Conservation (phyloP, 768 basidiomycete species). For the Lactarius sanguifluus region DNA sequence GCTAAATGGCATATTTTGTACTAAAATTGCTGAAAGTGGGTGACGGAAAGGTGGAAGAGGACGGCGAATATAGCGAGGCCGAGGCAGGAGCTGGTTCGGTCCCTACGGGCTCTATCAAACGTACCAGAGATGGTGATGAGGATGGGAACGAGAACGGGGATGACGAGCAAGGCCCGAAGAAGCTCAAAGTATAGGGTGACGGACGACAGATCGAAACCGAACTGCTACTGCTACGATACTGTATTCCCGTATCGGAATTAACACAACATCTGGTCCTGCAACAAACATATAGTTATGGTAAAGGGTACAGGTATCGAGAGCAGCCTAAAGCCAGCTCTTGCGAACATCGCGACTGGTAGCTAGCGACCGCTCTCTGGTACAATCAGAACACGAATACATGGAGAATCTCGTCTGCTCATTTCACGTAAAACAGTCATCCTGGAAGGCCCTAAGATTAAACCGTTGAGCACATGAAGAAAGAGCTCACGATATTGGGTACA, state of each 20-base stretch:
- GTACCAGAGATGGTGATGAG: conserved; percentile 10
- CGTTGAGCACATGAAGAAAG: not conserved
- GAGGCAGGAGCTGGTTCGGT: not conserved
- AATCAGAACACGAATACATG: conserved; percentile 9
- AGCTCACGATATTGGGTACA: conserved; percentile 5
- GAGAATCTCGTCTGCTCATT: conserved; percentile 1
- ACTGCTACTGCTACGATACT: conserved; percentile 3
- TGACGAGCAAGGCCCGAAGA: conserved; percentile 19
- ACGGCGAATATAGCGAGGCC: conserved; percentile 5
- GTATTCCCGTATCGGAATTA: conserved; percentile 2
- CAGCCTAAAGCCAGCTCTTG: not conserved
- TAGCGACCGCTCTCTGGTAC: not conserved
- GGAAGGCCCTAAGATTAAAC: not conserved
- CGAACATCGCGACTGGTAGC: conserved; percentile 1
- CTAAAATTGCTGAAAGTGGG: conserved; percentile 5
- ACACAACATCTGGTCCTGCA: conserved; percentile 11
- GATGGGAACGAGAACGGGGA: conserved; percentile 5
- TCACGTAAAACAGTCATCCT: not conserved
- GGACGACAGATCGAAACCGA: not conserved
- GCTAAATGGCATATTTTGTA: not conserved
- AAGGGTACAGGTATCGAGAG: conserved; percentile 2
- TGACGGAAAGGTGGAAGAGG: conserved; percentile 1
- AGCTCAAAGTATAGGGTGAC: conserved; percentile 14
- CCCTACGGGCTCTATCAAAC: conserved; percentile 13
- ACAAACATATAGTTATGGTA: conserved; percentile 1